Evolutionary conservation across 176 grass and related monocot genomes (phyloP), one percentile per base, ranked within the genome.

Genomic region (Lolium perenne): DNA sequence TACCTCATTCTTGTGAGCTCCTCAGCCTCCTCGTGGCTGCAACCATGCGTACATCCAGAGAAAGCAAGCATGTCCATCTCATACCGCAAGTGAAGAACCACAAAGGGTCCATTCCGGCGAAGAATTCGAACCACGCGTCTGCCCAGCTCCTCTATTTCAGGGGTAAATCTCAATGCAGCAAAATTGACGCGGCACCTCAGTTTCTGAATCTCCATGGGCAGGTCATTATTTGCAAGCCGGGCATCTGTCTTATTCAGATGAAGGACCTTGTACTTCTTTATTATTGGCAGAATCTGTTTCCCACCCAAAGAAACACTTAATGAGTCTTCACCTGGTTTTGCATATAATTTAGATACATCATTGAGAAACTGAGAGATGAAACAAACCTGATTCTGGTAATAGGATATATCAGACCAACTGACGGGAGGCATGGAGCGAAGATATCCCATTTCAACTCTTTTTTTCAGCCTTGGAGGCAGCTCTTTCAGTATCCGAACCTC

Each of bases 1-100:
- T 94, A 98, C 95, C 95, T 95, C 95, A 95, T 98, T 79, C 90
- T 90, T 59, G 91, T 95, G 55, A 98, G 86, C 70, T 98, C 93
- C 49, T 92, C 84, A 16, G 93, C 80, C 90, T 98, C 95, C 65
- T 89, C 79, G 2, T 62, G 77, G 69, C 91, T 89, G 81, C 93
- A 98, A 76, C 91, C 91, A 74, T 98, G 93, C 9, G 93, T 98
- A 79, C 95, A 98, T 35, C 95, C 95, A 13, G 95, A 98, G 88
- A 98, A 98, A 35, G 95, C 95, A 25, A 98, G 92, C 95, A 98
- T 98, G 86, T 98, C 95, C 95, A 98, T 98, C 89, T 98, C 95
- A 84, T 98, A 98, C 67, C 95, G 77, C 40, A 98, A 89, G 91
- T 95, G 95, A 51, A 98, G 93, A 75, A 95, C 95, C 57, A 98